Evolutionary conservation across 2,329 filamentous ascomycete species (phyloP), one percentile per base, ranked within the genome.

Genomic region (Fusarium odoratissimum): DNA sequence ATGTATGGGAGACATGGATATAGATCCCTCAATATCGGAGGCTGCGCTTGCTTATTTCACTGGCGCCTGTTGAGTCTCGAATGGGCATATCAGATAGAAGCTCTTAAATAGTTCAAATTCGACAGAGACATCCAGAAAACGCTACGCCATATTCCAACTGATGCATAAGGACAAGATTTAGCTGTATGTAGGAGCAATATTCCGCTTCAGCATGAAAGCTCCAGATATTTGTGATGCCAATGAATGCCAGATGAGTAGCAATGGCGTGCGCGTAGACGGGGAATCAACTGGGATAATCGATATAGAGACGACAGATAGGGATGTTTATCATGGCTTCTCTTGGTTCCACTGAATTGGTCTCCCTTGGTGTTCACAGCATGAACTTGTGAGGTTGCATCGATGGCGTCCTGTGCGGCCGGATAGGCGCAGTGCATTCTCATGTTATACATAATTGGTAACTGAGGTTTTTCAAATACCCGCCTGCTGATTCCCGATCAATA

Each of bases 321-420:
- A 33, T 25, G 52, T 40, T 25, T 16, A 16, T 37, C 16, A 19
- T 40, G 30, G 38, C 57, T 45, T n/a, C 14, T 30, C 19, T 28
- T 37, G 23, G 69, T 70, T 52, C 40, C 61, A 71, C 64, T 30
- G 42, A 42, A 54, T 37, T 54, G 59, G 12, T 35, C 41, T 49
- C 51, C 46, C 55, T 75, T 61, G 61, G 67, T 31, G 60, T 48
- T 35, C 60, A 76, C 65, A 56, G 17, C 75, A 74, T 66, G 52
- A 56, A 56, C 37, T 56, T 52, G 65, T 42, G 48, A 44, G 52
- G 56, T 28, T 52, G 40, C 46, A 59, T 58, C 19, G 45, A 60
- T 49, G 37, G 21, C 31, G 48, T 55, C 42, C 49, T 62, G 42
- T 37, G 45, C 38, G 17, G 38, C n/a, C 41, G 38, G 45, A 41